Evolutionary conservation across 2,329 filamentous ascomycete genomes (phyloP), one percentile per base, ranked within the genome.

Genomic region (Epichloe brachyelytri): DNA sequence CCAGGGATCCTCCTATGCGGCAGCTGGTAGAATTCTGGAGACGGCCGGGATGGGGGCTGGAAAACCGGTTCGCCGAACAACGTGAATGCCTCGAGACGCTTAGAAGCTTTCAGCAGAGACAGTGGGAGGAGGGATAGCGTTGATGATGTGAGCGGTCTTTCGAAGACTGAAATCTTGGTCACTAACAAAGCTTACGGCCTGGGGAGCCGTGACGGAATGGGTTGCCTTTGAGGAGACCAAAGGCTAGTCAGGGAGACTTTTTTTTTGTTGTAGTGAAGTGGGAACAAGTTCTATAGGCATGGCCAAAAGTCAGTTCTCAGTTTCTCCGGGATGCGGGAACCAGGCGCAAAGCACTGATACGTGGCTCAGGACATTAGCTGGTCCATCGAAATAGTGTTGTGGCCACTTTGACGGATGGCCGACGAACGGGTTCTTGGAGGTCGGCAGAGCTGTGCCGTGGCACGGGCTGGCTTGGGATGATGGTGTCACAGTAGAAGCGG

Each of bases 1-100:
- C 83, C 80, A 81, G 82, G 84, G 84, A 81, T 81, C 83, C 86
- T 94, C 87, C 88, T 97, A 98, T 98, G 91, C 93, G 93, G 93
- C 93, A 97, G 91, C 88, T 95, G 86, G 80, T 76, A 73, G 71
- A 73, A 72, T 72, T 78, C 71, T 69, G 78, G 73, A 68, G 73
- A 78, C 70, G 76, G 78, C 69, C 70, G 66, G 60, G 74, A 63
- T 56, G 74, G 68, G 63, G 68, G 56, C 58, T 69, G 67, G 67
- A 73, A 68, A 64, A 68, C 66, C 62, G 68, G 68, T 61, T 67
- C 66, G 68, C 76, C 66, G 65, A 76, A 71, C 68, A 78, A 70
- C 67, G 77, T 64, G 61, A 71, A 64, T 61, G 69, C 68, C 63
- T 76, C 69, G 71, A 72, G 65, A 55, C 69, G 64, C 63, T 76